Conservation (phyloP, 2,329 filamentous ascomycete genomes). For the Cytospora leucostoma region DNA sequence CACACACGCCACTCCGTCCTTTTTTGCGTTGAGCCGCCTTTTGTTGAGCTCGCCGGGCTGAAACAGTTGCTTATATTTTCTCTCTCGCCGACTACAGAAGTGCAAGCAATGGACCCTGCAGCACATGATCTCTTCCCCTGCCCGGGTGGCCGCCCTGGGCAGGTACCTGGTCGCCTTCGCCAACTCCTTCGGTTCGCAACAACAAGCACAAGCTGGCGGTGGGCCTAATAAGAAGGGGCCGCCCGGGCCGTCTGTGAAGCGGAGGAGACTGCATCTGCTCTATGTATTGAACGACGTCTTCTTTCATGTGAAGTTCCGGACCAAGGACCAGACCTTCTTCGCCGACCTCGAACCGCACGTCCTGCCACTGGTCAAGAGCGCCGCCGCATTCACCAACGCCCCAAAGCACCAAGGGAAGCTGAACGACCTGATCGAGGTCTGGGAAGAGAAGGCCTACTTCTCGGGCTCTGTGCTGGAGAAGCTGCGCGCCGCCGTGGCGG, state of each 20-base stretch:
- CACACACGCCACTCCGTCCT: slow-evolving; percentile 34
- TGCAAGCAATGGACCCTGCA: slow-evolving; percentile 84
- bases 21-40: background rate
- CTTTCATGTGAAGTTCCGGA: slow-evolving; percentile 63
- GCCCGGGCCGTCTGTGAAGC: slow-evolving; percentile 57
- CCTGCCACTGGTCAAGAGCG: slow-evolving; percentile 60
- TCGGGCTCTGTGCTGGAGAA: slow-evolving; percentile 53
- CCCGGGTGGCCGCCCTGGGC: slow-evolving; percentile 66
- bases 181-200: slow-evolving; percentile 51
- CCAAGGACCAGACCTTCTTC: slow-evolving; percentile 53
- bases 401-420: slow-evolving; percentile 69
- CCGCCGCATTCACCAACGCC: slow-evolving; percentile 59
- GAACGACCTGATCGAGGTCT: slow-evolving; percentile 64
- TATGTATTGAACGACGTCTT: slow-evolving; percentile 80
- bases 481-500: slow-evolving; percentile 59
- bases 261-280: slow-evolving; percentile 73
- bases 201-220: slow-evolving; percentile 33
- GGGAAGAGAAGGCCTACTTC: slow-evolving; percentile 70
- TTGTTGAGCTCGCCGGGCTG: slow-evolving; percentile 36
- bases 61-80: slow-evolving; percentile 40
- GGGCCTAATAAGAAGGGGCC: slow-evolving; percentile 35
- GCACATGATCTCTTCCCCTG: slow-evolving; percentile 67
- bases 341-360: slow-evolving; percentile 60
- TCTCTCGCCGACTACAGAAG: slow-evolving; percentile 58
- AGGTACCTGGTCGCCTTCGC: slow-evolving; percentile 75